Base-by-base conservation (phyloP, 495 filamentous ascomycete genomes). In the Daldinia caldariorum region DNA sequence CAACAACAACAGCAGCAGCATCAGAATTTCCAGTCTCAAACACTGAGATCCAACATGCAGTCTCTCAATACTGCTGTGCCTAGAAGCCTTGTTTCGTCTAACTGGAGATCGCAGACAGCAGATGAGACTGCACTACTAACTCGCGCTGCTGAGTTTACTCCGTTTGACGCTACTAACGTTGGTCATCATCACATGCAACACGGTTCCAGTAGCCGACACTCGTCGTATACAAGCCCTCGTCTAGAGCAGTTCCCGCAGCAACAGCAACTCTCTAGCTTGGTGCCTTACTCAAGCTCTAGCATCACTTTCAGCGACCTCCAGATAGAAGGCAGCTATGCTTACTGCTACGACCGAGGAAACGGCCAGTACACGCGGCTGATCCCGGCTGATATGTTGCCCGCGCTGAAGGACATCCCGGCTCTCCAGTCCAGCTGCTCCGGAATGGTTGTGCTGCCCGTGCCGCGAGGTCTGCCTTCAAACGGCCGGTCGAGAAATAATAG, bases 311-410 rank as follows among this genome's bases (percentile, higher is more conserved):
- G 64, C 38, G 70, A 75, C 0, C 12, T 61, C 32, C 70, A 68
- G 38, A 47, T 74, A 0, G 68, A 75, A 6, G 14, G 53, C 20
- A 72, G 69, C 58, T 78, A 76, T 39, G 77, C 72, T 16, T 89
- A 86, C 76, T 89, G 86, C 73, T 84, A 85, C 58, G 77, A 84
- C 38, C 86, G 89, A 35, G 82, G 84, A 14, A 81, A 88, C 66
- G 89, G 89, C 54, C 77, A 73, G 14, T 78, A 86, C 60, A 89
- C 89, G 12, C 87, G 88, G 0, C 81, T 94, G 10, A 78, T 92
- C 38, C 86, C 89, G 0, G 82, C 87, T 0, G 91, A 92, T 69
- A 86, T 91, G 77, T 76, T 92, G 4, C 88, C 88, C 0, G 47
- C 77, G 6, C 32, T 83, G 41, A 58, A 73, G 37, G 77, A 76